Evolutionary conservation across 129 eudicot species (phyloP), one percentile per base, ranked within the genome.

Genomic region (Escallonia herrerae): DNA sequence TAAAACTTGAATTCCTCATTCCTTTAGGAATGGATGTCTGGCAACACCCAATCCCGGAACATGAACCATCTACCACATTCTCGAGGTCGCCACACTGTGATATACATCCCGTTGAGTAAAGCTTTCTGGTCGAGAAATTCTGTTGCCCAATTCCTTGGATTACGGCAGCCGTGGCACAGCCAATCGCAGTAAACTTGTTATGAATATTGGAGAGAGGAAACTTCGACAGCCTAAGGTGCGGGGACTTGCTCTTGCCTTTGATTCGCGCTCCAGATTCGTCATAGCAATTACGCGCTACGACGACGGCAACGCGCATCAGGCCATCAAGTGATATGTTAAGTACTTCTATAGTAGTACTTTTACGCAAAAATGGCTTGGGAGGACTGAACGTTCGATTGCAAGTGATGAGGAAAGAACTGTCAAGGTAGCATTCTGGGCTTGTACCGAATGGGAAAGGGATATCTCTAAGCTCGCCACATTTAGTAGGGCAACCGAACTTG

Each of bases 31-130:
- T 74, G 6, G 59, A 4, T 2, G 59, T 64, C 46, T 81, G 73
- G 67, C 91, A 85, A 51, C 91, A 85, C 14, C 91, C 91, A 2
- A 75, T 58, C 38, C 91, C 91, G 3, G 59, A 68, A 58, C 87
- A 81, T 12, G 79, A 53, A 5, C 84, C 90, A n/a, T 74, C 61
- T 8, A 39, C 38, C 14, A 80, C 9, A 58, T 60, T 66, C 8
- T 38, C 69, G 5, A 6, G 10, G 38, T 11, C 4, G 15, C 2
- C 22, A 15, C 91, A 81, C 37, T 2, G 40, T 55, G 91, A 72
- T 62, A 50, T 61, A 68, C 91, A 84, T 8, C 91, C 91, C 0
- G 75, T 83, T 14, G 15, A 58, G 42, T 65, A 68, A 22, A 22
- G 33, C 33, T 22, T 22, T 22, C 33, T 22, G 33, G 33, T 22